phyloP scores from a whole-genome alignment of 2,329 filamentous ascomycete species.

The Ascochyta lentis region DNA sequence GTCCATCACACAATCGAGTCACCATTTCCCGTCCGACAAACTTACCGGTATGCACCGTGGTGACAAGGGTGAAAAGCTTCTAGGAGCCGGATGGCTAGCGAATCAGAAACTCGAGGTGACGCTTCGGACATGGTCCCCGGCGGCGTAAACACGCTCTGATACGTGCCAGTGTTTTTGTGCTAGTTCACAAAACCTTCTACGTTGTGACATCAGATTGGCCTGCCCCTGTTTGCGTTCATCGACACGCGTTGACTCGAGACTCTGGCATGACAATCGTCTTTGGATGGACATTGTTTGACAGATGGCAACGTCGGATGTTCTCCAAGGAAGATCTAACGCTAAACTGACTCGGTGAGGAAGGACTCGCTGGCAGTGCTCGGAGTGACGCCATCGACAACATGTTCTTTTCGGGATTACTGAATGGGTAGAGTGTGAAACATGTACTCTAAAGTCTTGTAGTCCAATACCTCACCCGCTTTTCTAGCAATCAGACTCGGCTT shows the following conservation, averaged over 20 bases:
- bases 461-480: neutral
- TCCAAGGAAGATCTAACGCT: neutral
- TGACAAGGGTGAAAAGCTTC: neutral
- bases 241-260: neutral
- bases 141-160: conserved; percentile 6
- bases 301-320: neutral
- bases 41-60: conserved; percentile 3
- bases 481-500: neutral
- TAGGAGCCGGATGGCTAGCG: neutral
- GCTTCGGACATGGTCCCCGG: neutral
- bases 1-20: neutral
- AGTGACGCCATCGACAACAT: too few relatives aligned
- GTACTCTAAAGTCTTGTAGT: too few relatives aligned
- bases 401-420: too few relatives aligned
- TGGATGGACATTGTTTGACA: neutral
- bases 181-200: neutral
- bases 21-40: neutral
- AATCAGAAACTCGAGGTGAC: neutral
- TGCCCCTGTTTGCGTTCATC: neutral
- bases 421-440: too few relatives aligned
- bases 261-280: neutral
- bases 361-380: too few relatives aligned
- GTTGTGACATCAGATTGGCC: conserved; percentile 1
- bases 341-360: neutral
- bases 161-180: neutral